Base-by-base conservation (phyloP, 148 eudicot genomes). In the Camellia sinensis region DNA sequence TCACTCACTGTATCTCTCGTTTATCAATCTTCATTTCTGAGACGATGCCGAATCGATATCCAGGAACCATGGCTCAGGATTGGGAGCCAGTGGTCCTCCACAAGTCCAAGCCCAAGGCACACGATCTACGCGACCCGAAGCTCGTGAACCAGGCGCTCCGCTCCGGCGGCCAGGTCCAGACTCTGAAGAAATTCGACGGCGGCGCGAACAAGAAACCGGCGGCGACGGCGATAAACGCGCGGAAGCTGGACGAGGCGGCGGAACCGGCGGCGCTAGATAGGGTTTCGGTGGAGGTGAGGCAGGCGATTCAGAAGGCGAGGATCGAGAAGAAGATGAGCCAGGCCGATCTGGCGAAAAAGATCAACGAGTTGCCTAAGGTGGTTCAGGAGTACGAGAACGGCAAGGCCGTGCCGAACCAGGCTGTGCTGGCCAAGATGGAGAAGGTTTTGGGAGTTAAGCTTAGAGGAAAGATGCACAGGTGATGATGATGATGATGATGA, bases 361-460 rank as follows among this genome's bases (percentile, higher is more conserved):
- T 90, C 18, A 89, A 86, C 63, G 97, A 93, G 78, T 19, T 90
- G 77, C 82, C 91, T 2, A 89, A 88, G 80, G 95, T 91, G 29
- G 93, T 93, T 11, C 95, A 91, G 83, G 97, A 93, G 85, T 93
- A 90, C 43, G 97, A 93, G 91, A 91, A 91, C 76, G 97, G 97
- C 0, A 91, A 89, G 75, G 97, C 93, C 59, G 93, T 93, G 44
- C 89, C 93, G 19, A 93, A 89, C 75, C 97, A 91, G 56, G 79
- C 71, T n/a, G 90, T 93, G 71, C 69, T 93, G 43, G 93, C 79
- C 0, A 93, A 93, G 79, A 80, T 93, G 90, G 97, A 93, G 86
- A 83, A 82, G 40, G 93, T 85, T 4, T 88, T 93, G 10, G 97
- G 95, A n/a, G 95, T 91, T 40, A 93, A 93, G 68, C 93, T 90